A percentile compares a stretch with the other conserved stretches of the same genome.
phyloP scores from a whole-genome alignment of 164 flowering plant species.

The Chloranthus sessilifolius region DNA sequence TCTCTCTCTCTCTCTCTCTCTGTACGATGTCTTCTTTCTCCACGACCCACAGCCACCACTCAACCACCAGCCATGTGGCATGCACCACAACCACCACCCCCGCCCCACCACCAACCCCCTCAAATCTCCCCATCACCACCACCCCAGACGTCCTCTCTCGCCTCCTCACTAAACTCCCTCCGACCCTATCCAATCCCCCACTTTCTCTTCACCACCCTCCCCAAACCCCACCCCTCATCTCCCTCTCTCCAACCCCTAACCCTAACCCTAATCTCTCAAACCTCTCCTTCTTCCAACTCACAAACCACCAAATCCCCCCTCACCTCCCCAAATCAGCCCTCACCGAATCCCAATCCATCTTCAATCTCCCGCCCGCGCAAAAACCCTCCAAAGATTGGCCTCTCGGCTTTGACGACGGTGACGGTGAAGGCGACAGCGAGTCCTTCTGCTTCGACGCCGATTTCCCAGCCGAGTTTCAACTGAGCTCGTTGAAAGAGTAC shows the following conservation, averaged over 20 bases:
- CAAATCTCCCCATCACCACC: background rate
- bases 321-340: conserved; percentile 3
- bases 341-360: conserved; percentile 4
- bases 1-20: background rate
- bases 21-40: background rate
- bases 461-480: conserved; percentile 22
- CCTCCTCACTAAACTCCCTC: conserved; percentile 6
- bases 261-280: background rate
- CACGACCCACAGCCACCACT: conserved; percentile 3
- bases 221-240: background rate
- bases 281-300: conserved; percentile 8
- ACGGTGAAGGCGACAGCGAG: conserved; percentile 21
- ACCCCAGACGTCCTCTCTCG: conserved; percentile 5
- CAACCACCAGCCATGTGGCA: background rate
- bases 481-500: conserved; percentile 37
- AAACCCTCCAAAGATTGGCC: conserved; percentile 6
- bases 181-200: background rate
- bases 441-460: conserved; percentile 52
- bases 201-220: conserved; percentile 4
- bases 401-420: conserved; percentile 7
- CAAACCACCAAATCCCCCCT: conserved; percentile 5
- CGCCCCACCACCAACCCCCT: conserved; percentile 15
- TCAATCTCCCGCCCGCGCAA: background rate
- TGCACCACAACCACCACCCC: background rate
- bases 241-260: background rate